Evolutionary conservation across 164 flowering plant species (phyloP), one percentile per base, ranked within the genome.

Genomic region (Liriodendron chinense): DNA sequence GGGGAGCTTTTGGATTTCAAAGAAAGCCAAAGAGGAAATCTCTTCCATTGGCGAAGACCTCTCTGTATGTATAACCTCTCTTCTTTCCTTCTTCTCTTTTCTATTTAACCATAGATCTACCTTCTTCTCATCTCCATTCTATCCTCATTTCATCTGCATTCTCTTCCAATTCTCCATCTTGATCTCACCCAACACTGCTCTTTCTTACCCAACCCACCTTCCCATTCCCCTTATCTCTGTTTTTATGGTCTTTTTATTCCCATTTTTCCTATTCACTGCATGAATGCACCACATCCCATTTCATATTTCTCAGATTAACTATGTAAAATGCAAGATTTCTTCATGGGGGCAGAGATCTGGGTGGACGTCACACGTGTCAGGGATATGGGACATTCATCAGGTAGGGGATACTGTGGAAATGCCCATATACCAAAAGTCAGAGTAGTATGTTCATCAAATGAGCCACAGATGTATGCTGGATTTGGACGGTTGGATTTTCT

Each of bases 11-110:
- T 92, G 93, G 97, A 84, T 93, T 81, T 84, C 97, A 1, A 88
- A 82, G 84, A 93, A 90, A 78, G 97, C 97, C 48, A 93, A 91
- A 76, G 91, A 88, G 68, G 97, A 93, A 83, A 75, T 91, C 77
- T 79, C 90, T 25, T 87, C 86, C 88, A 88, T 93, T 78, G 71
- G 89, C 76, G 89, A 88, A 64, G 96, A 93, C 63, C 79, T 93
- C 87, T 75, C 87, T 81, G 97, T 93, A 71, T 79, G 90, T 80
- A 47, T 57, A 20, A 43, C 21, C 53, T 25, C 49, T 48, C 72
- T 43, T 72, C 56, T 63, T 71, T 13, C 73, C n/a, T 25, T 24
- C 66, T 5, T 69, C n/a, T 59, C 9, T 72, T 21, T 47, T 72
- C 34, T 65, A 22, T 8, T 0, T 34, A 34, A 34, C 43, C 43